These are phyloP conservation scores for Pseudognaphalium luteoalbum DNA, from an alignment of 129 eudicot species.

Conservation along the genomic window DNA sequence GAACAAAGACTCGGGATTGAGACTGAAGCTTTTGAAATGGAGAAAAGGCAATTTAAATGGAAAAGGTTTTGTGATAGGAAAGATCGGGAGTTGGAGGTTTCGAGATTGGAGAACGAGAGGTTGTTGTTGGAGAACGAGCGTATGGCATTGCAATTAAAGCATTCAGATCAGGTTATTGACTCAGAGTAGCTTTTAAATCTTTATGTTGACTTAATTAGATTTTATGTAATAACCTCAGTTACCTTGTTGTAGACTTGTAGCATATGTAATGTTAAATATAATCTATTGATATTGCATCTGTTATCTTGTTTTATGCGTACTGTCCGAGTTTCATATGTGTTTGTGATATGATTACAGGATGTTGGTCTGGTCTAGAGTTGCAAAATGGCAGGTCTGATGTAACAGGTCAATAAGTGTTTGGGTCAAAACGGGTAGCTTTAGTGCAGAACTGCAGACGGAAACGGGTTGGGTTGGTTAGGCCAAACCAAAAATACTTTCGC, in stretches of 20 bases:
- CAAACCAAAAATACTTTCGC: neutral
- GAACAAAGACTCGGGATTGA: constrained; percentile 48
- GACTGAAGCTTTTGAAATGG: constrained; percentile 54
- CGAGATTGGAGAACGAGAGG: constrained; percentile 64
- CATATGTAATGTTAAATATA: constrained; percentile 17
- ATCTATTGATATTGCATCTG: neutral
- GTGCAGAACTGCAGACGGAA: neutral
- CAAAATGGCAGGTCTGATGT: neutral
- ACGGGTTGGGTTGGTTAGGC: neutral
- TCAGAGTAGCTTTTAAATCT: constrained; percentile 25
- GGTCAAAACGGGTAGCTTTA: neutral
- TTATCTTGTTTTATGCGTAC: neutral
- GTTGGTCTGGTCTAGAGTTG: neutral
- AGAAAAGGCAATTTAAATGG: constrained; percentile 67
- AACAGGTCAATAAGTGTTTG: no score
- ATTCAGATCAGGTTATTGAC: constrained; percentile 27
- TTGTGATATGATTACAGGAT: constrained; percentile 6
- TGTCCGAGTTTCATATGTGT: neutral
- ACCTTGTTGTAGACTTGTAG: neutral
- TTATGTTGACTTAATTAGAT: neutral
- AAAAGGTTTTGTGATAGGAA: constrained; percentile 59
- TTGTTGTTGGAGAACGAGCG: constrained; percentile 62
- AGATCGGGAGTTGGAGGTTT: constrained; percentile 53
- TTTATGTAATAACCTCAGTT: neutral
- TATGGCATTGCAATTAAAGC: constrained; percentile 54